phyloP scores from a whole-genome alignment of 2,329 filamentous ascomycete species.

The Aspergillus calidoustus region DNA sequence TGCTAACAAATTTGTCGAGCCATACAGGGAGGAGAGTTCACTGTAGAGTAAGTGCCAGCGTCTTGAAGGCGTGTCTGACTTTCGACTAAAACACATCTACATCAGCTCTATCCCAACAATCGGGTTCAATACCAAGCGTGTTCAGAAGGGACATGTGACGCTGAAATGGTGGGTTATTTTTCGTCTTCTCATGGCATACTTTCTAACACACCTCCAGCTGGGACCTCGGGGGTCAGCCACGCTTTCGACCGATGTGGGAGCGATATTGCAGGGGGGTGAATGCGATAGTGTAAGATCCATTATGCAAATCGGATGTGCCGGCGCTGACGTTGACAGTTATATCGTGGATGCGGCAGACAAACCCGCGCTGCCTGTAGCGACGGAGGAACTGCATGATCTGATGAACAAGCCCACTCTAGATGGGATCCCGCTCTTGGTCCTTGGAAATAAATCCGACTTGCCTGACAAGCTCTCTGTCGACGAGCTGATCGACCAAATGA shows the following conservation, averaged over 20 bases:
- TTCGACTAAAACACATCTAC: slow-evolving; percentile 30
- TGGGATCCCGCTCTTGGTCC: slow-evolving; percentile 88
- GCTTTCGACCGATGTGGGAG: slow-evolving; percentile 99
- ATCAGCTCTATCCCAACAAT: slow-evolving; percentile 94
- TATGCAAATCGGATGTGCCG: neutral
- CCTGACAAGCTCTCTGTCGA: slow-evolving; percentile 90
- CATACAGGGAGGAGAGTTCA: slow-evolving; percentile 91
- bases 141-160: slow-evolving; percentile 97
- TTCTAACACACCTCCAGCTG: slow-evolving; percentile 60
- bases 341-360: slow-evolving; percentile 95
- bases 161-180: slow-evolving; percentile 76
- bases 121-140: slow-evolving; percentile 98
- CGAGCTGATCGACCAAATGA: slow-evolving; percentile 89
- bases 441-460: slow-evolving; percentile 97
- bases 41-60: slow-evolving; percentile 80
- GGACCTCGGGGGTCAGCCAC: slow-evolving; percentile 95
- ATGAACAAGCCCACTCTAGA: slow-evolving; percentile 82
- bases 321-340: slow-evolving; percentile 60
- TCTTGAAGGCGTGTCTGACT: neutral
- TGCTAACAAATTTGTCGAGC: slow-evolving; percentile 22
- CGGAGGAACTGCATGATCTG: slow-evolving; percentile 88
- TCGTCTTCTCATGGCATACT: slow-evolving; percentile 16
- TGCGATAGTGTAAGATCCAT: slow-evolving; percentile 75
- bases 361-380: slow-evolving; percentile 78
- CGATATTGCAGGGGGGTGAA: slow-evolving; percentile 96